A percentile compares a stretch with the other conserved stretches of the same genome.
phyloP scores from a whole-genome alignment of 2,329 filamentous ascomycete species.

The Aspergillus quadrilineatus region DNA sequence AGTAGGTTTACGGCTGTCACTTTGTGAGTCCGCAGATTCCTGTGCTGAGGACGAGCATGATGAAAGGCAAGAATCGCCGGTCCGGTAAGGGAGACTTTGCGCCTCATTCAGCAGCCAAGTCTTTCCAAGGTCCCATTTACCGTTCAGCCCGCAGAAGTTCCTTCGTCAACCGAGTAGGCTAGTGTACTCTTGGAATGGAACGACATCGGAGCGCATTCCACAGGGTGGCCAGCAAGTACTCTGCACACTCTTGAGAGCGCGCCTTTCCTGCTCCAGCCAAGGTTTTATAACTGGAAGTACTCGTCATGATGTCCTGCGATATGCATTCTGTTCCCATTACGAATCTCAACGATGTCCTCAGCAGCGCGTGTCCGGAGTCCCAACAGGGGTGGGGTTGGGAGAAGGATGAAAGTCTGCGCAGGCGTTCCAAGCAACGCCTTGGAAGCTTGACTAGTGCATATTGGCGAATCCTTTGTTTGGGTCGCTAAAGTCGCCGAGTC shows the following conservation, averaged over 20 bases:
- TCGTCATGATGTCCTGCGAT: background rate
- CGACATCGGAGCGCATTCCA: slow-evolving; percentile 6
- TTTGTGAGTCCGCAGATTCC: background rate
- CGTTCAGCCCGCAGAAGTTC: background rate
- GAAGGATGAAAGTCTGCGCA: background rate
- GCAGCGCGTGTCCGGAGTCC: background rate
- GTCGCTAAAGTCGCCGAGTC: background rate
- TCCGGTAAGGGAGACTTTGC: background rate
- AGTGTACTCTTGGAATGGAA: slow-evolving; percentile 9
- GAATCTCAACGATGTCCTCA: background rate
- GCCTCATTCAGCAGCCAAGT: background rate
- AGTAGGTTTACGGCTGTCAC: background rate
- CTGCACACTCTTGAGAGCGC: background rate
- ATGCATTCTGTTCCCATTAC: background rate
- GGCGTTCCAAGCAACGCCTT: background rate
- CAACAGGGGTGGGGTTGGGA: no score
- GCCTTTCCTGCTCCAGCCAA: background rate
- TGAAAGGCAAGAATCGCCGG: background rate
- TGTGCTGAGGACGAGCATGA: background rate
- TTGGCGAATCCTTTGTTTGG: background rate
- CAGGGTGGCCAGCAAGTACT: background rate
- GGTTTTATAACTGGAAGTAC: background rate
- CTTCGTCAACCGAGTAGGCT: background rate
- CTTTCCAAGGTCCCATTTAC: background rate
- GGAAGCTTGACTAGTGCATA: slow-evolving; percentile 1